A percentile compares a stretch with the other conserved stretches of the same genome.
These are phyloP conservation scores for Coleophoma cylindrospora DNA, from an alignment of 2,329 filamentous ascomycete species.

Conservation along the genomic window DNA sequence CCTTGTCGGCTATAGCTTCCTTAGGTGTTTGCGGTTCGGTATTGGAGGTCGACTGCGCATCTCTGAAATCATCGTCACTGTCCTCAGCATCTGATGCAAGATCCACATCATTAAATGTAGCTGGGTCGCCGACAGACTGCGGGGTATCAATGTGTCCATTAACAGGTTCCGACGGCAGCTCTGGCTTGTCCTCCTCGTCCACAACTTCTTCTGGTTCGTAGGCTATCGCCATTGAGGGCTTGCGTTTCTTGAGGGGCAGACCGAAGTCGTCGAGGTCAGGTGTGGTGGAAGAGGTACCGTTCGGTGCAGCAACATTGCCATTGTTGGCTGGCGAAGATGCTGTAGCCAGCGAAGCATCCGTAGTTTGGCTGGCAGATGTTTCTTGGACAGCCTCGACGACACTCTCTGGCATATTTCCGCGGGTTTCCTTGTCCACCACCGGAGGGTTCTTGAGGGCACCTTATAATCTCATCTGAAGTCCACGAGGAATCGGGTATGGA, in stretches of 20 bases:
- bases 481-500: too few species aligned
- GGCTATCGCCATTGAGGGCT: constrained; percentile 24
- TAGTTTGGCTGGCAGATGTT: too few species aligned
- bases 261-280: constrained; percentile 66
- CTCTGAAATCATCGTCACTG: constrained; percentile 33
- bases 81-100: constrained; percentile 14
- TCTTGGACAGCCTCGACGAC: constrained; percentile 10
- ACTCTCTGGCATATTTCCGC: constrained; percentile 22
- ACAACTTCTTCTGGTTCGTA: constrained; percentile 8
- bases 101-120: neutral
- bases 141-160: constrained; percentile 9
- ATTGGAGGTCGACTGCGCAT: constrained; percentile 27
- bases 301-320: constrained; percentile 9
- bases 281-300: neutral
- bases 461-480: constrained; percentile 1
- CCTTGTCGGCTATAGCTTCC: neutral
- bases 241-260: constrained; percentile 53
- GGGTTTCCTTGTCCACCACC: constrained; percentile 13
- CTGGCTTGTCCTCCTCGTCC: constrained; percentile 11
- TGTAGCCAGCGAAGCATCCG: constrained; percentile 9
- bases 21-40: constrained; percentile 8
- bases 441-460: neutral
- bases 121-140: neutral
- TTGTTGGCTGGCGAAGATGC: constrained; percentile 6
- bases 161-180: neutral